These are phyloP conservation scores for Torulaspora gathmanii DNA, from an alignment of 805 yeast species.

Conservation along the genomic window DNA sequence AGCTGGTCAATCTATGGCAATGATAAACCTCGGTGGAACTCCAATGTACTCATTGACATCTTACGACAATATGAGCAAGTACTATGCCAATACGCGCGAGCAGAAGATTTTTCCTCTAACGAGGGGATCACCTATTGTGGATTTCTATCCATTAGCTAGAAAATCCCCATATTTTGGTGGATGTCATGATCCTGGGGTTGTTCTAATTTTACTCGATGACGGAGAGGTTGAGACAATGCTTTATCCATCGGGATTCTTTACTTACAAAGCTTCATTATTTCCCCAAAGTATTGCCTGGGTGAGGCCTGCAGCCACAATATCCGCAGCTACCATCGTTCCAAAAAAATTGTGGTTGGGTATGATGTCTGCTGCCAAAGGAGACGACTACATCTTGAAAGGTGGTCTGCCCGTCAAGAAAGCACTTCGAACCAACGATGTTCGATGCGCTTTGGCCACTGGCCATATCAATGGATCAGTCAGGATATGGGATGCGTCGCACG, in stretches of 20 bases:
- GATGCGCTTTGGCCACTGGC: slow-evolving; percentile 72
- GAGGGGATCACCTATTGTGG: slow-evolving; percentile 41
- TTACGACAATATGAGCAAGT: slow-evolving; percentile 74
- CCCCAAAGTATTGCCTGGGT: slow-evolving; percentile 81
- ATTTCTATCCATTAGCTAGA: slow-evolving; percentile 51
- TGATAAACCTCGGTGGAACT: slow-evolving; percentile 74
- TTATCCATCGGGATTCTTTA: slow-evolving; percentile 51
- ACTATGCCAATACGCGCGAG: slow-evolving; percentile 57
- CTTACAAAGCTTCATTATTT: slow-evolving; percentile 53
- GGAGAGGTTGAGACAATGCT: slow-evolving; percentile 62
- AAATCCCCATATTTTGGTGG: slow-evolving; percentile 76
- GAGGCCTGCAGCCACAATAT: slow-evolving; percentile 61
- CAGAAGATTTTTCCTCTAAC: slow-evolving; percentile 55
- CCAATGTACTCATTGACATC: slow-evolving; percentile 77
- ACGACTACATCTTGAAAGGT: slow-evolving; percentile 58
- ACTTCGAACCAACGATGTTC: slow-evolving; percentile 44
- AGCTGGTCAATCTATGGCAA: slow-evolving; percentile 43
- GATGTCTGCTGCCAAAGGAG: slow-evolving; percentile 46
- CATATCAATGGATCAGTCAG: slow-evolving; percentile 81
- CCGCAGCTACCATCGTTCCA: slow-evolving; percentile 53
- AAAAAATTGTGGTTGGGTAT: slow-evolving; percentile 76
- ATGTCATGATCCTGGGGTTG: slow-evolving; percentile 65
- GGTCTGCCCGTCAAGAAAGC: slow-evolving; percentile 63
- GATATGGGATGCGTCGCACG: slow-evolving; percentile 76
- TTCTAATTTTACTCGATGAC: slow-evolving; percentile 54